Conservation (phyloP, 257 asterid species). For the Echium plantagineum region DNA sequence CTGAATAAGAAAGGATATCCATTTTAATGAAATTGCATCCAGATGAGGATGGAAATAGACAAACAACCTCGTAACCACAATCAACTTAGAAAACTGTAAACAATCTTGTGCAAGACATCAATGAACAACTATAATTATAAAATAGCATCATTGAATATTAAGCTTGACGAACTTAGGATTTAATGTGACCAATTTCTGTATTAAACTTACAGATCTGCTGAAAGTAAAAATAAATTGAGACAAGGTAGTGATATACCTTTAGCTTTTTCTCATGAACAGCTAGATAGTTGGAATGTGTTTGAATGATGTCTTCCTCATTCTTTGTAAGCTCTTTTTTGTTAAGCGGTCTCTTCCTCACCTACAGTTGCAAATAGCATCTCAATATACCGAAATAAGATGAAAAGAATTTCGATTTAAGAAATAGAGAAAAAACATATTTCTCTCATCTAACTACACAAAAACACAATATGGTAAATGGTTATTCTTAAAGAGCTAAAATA, state of each 20-base stretch:
- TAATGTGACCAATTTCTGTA: not conserved
- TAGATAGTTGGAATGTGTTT: constrained; percentile 55
- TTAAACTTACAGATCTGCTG: not conserved
- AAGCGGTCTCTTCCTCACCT: constrained; percentile 92
- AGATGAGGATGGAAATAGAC: not conserved
- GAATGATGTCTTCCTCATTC: constrained; percentile 88
- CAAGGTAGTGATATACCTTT: constrained; percentile 33
- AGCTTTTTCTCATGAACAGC: constrained; percentile 87
- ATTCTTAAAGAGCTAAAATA: too few relatives aligned
- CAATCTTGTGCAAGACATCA: not conserved
- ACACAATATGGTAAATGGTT: not conserved
- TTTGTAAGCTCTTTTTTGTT: constrained; percentile 76
- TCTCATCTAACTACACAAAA: not conserved
- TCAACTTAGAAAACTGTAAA: not conserved
- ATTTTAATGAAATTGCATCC: not conserved
- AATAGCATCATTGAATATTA: not conserved
- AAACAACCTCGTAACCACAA: not conserved
- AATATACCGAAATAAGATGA: not conserved
- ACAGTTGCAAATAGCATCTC: constrained; percentile 9
- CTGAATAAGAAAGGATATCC: not conserved
- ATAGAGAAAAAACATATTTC: not conserved
- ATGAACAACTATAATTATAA: not conserved
- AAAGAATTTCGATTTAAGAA: not conserved
- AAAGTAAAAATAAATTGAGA: not conserved
- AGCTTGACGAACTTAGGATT: not conserved